Conservation (phyloP, 345 rosid species). For the Geranium rotundifolium region DNA sequence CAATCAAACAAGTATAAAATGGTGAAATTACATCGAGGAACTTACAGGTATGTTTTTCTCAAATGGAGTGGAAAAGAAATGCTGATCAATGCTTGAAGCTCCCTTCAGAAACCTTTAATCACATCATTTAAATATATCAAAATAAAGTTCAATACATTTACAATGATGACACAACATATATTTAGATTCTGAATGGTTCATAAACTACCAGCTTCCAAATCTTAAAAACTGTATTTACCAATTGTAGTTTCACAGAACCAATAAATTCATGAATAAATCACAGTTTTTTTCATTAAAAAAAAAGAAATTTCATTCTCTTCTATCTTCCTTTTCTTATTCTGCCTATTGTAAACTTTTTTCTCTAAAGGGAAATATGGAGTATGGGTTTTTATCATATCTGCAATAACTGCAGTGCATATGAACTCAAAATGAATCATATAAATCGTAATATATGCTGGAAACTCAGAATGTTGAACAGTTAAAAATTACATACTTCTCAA, state of each 20-base stretch:
- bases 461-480: constrained; percentile 3
- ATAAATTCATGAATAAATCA: no score
- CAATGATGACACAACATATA: not conserved
- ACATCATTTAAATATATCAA: not conserved
- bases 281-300: no score
- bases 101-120: constrained; percentile 70
- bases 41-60: constrained; percentile 89
- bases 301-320: no score
- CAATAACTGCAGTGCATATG: not conserved
- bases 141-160: no score
- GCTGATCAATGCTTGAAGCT: constrained; percentile 84
- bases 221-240: no score
- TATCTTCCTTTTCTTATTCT: no score
- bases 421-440: not conserved
- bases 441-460: not conserved
- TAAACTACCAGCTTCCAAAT: no score
- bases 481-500: constrained; percentile 67
- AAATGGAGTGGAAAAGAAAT: constrained; percentile 58
- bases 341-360: no score
- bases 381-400: not conserved
- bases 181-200: no score
- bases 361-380: not conserved
- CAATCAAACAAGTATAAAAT: no score
- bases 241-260: no score
- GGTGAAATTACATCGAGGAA: not conserved